phyloP scores from a whole-genome alignment of 129 eudicot species.

The Flaveria trinervia region DNA sequence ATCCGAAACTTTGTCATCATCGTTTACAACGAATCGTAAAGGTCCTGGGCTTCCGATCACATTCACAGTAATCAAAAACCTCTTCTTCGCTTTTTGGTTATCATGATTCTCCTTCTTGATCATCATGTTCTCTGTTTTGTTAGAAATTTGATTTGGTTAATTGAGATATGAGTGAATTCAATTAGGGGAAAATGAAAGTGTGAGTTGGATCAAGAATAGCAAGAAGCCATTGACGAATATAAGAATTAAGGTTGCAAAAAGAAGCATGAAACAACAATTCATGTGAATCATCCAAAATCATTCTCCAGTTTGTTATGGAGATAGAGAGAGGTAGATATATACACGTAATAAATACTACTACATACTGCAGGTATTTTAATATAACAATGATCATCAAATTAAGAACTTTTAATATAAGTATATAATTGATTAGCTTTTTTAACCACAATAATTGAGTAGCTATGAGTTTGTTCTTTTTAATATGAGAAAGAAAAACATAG shows the following conservation, averaged over 20 bases:
- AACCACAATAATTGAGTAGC: background rate
- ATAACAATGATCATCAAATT: background rate
- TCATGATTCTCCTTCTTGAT: slow-evolving; percentile 23
- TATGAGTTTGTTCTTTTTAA: background rate
- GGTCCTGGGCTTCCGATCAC: slow-evolving; percentile 69
- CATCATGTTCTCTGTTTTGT: slow-evolving; percentile 9
- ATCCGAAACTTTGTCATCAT: slow-evolving; percentile 40
- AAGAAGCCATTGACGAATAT: slow-evolving; percentile 34
- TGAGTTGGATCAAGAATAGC: slow-evolving; percentile 30
- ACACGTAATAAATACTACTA: slow-evolving; percentile 7
- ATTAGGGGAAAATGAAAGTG: background rate
- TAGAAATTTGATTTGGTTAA: background rate
- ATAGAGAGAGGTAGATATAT: slow-evolving; percentile 11
- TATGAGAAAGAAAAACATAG: background rate
- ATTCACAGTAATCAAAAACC: slow-evolving; percentile 49
- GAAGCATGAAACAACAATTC: slow-evolving; percentile 27
- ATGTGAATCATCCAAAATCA: slow-evolving; percentile 32
- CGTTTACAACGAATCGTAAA: slow-evolving; percentile 52
- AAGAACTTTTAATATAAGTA: background rate
- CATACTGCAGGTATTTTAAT: background rate
- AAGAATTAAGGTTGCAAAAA: background rate
- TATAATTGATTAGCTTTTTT: background rate
- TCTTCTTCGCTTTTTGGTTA: slow-evolving; percentile 4
- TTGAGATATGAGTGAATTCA: background rate
- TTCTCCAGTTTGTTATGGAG: background rate